A percentile compares a stretch with the other conserved stretches of the same genome.
Evolutionary conservation across 2,329 filamentous ascomycete species (phyloP).

Genomic region (Talaromyces piceae): DNA sequence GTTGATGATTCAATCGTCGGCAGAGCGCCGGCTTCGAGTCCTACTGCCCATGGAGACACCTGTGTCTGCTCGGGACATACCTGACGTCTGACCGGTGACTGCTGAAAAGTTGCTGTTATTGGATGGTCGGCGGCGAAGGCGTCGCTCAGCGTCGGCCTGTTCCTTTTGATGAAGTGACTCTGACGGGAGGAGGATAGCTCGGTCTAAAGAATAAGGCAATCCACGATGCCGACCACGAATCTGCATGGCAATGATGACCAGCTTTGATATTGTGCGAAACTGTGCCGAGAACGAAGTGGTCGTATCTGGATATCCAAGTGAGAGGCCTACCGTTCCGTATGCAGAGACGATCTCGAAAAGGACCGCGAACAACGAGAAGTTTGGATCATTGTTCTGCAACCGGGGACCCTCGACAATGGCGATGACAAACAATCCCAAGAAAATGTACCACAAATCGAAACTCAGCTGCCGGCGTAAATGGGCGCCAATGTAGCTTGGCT

Average conservation of each 20-base stretch:
- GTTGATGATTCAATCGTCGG: background rate
- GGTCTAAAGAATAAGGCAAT: conserved; percentile 59
- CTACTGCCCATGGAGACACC: conserved; percentile 4
- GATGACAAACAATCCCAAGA: conserved; percentile 86
- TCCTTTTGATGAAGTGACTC: conserved; percentile 58
- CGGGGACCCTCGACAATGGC: conserved; percentile 74
- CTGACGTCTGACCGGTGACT: conserved; percentile 2
- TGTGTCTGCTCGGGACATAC: conserved; percentile 6
- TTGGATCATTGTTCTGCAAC: conserved; percentile 52
- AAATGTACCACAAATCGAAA: conserved; percentile 97
- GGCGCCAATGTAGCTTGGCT: conserved; percentile 77
- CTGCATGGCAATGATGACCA: conserved; percentile 61
- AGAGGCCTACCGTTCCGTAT: conserved; percentile 90
- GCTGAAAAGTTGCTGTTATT: conserved; percentile 23
- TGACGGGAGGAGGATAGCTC: conserved; percentile 61
- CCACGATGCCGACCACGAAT: conserved; percentile 59
- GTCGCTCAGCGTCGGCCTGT: conserved; percentile 43
- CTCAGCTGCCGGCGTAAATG: conserved; percentile 90
- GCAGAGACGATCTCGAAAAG: conserved; percentile 85
- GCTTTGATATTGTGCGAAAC: conserved; percentile 63
- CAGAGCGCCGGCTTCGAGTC: conserved; percentile 4
- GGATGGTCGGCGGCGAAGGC: conserved; percentile 33
- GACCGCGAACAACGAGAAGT: conserved; percentile 61
- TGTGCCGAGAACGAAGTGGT: conserved; percentile 78
- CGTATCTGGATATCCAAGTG: conserved; percentile 67